These are phyloP conservation scores for Thozetella sp. DNA, from an alignment of 495 filamentous ascomycete genomes.

Conservation along the genomic window DNA sequence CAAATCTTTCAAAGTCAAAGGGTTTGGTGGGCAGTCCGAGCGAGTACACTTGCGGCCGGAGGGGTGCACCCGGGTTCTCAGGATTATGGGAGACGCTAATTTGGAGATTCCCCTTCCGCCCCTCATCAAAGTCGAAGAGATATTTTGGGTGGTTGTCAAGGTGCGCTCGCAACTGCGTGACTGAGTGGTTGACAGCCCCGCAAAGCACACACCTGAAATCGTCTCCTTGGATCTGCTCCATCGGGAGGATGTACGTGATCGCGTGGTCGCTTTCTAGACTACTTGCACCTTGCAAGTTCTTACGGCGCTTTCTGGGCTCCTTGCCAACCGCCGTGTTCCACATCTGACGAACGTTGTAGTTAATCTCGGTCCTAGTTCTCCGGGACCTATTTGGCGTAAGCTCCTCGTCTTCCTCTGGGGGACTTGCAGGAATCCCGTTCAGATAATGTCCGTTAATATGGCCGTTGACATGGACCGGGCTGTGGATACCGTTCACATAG, in stretches of 20 bases:
- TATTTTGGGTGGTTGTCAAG: slow-evolving; percentile 43
- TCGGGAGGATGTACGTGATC: slow-evolving; percentile 44
- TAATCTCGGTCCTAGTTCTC: slow-evolving; percentile 40
- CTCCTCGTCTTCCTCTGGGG: slow-evolving; percentile 25
- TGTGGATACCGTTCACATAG: slow-evolving; percentile 16
- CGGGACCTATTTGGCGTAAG: slow-evolving; percentile 39
- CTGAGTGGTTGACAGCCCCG: slow-evolving; percentile 34
- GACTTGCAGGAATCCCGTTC: slow-evolving; percentile 9
- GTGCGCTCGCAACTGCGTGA: slow-evolving; percentile 46
- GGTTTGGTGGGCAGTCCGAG: slow-evolving; percentile 33
- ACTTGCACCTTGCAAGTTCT: slow-evolving; percentile 26
- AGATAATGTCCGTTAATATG: slow-evolving; percentile 15
- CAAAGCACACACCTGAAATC: slow-evolving; percentile 48
- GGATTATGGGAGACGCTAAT: slow-evolving; percentile 21
- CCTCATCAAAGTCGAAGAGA: slow-evolving; percentile 40
- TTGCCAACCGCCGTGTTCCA: slow-evolving; percentile 48
- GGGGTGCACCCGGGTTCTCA: slow-evolving; percentile 5
- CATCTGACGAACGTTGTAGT: slow-evolving; percentile 53
- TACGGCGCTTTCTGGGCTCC: slow-evolving; percentile 40
- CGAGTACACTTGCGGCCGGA: slow-evolving; percentile 30
- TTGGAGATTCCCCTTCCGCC: slow-evolving; percentile 13
- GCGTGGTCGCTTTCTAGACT: slow-evolving; percentile 27
- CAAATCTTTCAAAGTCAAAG: slow-evolving; percentile 36
- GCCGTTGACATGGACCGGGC: slow-evolving; percentile 17
- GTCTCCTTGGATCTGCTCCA: slow-evolving; percentile 40